phyloP scores from a whole-genome alignment of 768 basidiomycete genomes.

The Agaricus sinodeliciosus region DNA sequence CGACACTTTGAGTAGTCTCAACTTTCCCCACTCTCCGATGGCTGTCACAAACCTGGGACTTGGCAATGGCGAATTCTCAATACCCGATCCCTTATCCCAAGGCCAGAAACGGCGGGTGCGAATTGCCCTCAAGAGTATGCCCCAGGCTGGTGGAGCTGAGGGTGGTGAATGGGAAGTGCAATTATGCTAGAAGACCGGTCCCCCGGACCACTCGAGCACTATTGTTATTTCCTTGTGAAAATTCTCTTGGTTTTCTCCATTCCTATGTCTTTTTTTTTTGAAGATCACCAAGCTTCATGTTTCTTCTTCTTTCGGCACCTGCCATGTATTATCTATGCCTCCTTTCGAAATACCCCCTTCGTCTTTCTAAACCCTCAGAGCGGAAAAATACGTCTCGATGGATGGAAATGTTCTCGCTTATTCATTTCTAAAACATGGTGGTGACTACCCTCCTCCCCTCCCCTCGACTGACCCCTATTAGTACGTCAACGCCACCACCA shows the following conservation, averaged over 20 bases:
- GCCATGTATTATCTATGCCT: slow-evolving; percentile 5
- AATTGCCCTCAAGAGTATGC: slow-evolving; percentile 61
- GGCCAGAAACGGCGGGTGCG: slow-evolving; percentile 50
- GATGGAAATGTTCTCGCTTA: slow-evolving; percentile 7
- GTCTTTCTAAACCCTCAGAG: slow-evolving; percentile 1
- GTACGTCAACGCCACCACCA: slow-evolving; percentile 3
- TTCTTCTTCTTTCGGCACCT: background rate
- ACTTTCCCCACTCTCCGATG: slow-evolving; percentile 1
- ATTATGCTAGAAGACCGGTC: slow-evolving; percentile 40
- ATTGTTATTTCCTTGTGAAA: slow-evolving; percentile 10
- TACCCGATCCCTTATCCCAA: slow-evolving; percentile 13
- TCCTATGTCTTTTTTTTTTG: slow-evolving; percentile 10
- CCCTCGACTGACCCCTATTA: background rate
- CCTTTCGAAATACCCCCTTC: slow-evolving; percentile 6
- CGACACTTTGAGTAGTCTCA: slow-evolving; percentile 3
- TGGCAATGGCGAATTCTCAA: slow-evolving; percentile 30
- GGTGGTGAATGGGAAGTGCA: slow-evolving; percentile 80
- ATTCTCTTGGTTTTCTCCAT: slow-evolving; percentile 1
- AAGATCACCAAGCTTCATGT: slow-evolving; percentile 1
- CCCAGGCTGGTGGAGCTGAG: slow-evolving; percentile 47
- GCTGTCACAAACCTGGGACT: slow-evolving; percentile 22
- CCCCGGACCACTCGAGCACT: background rate
- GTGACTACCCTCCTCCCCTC: background rate
- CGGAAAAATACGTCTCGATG: slow-evolving; percentile 7
- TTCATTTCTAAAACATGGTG: slow-evolving; percentile 4